Evolutionary conservation across 2,329 filamentous ascomycete genomes (phyloP).

Genomic region (Alternaria atra): DNA sequence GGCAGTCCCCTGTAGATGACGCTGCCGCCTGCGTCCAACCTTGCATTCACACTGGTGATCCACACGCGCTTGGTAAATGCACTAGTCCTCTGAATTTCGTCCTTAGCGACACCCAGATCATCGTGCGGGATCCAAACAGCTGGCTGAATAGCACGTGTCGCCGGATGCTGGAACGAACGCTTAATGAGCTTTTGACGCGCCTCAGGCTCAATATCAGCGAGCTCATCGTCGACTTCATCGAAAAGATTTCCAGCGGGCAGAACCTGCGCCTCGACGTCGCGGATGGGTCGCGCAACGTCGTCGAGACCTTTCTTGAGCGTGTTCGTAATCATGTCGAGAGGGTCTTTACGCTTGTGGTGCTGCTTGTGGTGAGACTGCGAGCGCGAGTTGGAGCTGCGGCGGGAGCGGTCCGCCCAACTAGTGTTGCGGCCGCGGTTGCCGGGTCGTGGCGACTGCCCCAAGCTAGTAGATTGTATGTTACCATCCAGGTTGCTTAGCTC

Average conservation of each 20-base stretch:
- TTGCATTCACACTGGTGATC: conserved; percentile 93
- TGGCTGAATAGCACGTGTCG: conserved; percentile 82
- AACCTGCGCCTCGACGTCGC: conserved; percentile 54
- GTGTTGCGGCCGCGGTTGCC: conserved; percentile 30
- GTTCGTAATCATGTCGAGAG: conserved; percentile 39
- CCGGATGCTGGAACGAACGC: conserved; percentile 89
- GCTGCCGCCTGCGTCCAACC: conserved; percentile 81
- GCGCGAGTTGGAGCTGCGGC: conserved; percentile 39
- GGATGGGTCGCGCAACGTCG: conserved; percentile 43
- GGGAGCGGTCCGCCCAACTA: conserved; percentile 44
- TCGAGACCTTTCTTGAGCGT: conserved; percentile 40
- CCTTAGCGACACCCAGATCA: conserved; percentile 87
- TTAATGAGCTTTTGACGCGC: conserved; percentile 86
- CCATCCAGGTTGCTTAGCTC: conserved; percentile 42
- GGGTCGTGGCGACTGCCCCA: conserved; percentile 22
- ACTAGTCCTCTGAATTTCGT: conserved; percentile 83
- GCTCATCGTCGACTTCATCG: conserved; percentile 86
- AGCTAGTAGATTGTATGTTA: conserved; percentile 5
- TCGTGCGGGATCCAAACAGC: conserved; percentile 95
- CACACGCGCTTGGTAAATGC: conserved; percentile 79
- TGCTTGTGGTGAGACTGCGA: conserved; percentile 36
- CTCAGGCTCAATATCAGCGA: conserved; percentile 91
- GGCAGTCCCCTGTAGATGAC: conserved; percentile 87
- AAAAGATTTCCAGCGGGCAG: conserved; percentile 82
- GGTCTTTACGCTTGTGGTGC: conserved; percentile 34